Base-by-base conservation (phyloP, 75 land plant species). In the Sequoiadendron giganteum region DNA sequence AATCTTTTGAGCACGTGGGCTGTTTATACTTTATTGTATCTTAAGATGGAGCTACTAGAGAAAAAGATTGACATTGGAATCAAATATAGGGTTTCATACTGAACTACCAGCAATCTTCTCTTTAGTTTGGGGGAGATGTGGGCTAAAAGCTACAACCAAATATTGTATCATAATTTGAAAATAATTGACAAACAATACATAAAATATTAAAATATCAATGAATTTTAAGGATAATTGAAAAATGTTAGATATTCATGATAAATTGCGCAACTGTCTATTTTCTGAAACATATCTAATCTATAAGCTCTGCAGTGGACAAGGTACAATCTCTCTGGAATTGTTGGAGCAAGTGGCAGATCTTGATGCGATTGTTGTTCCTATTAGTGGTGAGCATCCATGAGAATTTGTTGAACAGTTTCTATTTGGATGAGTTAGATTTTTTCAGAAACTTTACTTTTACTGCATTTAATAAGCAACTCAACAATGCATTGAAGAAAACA, bases 291-390 rank as follows among this genome's bases (percentile, higher is more conserved):
- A 87, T 10, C 88, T 36, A 38, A 78, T 40, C 13, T 81, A 7
- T 75, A 39, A 40, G n/a, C 43, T 87, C 77, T 89, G 87, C 90
- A 96, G 99, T 93, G 99, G 99, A 58, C 99, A 97, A 87, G 99
- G 99, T 21, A 97, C 99, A 39, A 91, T 96, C 70, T 87, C 95
- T 10, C 87, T 96, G 85, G 99, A 97, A 87, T 85, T 97, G 73
- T 85, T 97, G 90, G 94, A 97, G 90, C 95, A 96, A 89, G 93
- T 90, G 38, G 92, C 98, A 3, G 90, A 94, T 80, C 87, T 97
- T 73, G 97, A 97, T 90, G 93, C 93, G 61, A 91, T 97, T 68
- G 86, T 97, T 78, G 98, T 95, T 55, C 99, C 99, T 42, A 95
- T 96, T 68, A 97, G 99, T 90, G 99, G 99, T 97, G 87, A 90